These are phyloP conservation scores for Yamadazyma takamatsuzukensis DNA, from an alignment of 805 yeast species.

Conservation along the genomic window DNA sequence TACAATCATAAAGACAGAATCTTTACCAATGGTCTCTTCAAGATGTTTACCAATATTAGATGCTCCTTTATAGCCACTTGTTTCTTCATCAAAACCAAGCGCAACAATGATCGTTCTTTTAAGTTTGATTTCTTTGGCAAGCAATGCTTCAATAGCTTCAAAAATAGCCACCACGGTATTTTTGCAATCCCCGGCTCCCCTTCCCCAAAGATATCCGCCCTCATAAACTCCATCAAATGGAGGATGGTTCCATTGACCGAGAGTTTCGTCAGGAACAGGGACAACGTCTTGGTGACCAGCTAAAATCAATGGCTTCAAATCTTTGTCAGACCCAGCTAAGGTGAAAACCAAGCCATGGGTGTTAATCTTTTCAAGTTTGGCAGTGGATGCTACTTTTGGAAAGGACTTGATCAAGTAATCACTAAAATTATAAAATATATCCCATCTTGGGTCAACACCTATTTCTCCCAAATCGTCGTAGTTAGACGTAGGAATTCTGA, in stretches of 20 bases:
- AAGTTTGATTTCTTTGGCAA: slow-evolving; percentile 52
- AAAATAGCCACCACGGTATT: slow-evolving; percentile 61
- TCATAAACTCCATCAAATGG: slow-evolving; percentile 64
- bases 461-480: slow-evolving; percentile 10
- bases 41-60: slow-evolving; percentile 42
- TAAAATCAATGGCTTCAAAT: slow-evolving; percentile 65
- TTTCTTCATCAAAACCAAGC: slow-evolving; percentile 80
- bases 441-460: slow-evolving; percentile 29
- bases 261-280: slow-evolving; percentile 62
- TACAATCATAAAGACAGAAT: slow-evolving; percentile 57
- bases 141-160: slow-evolving; percentile 60
- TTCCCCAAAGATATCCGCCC: slow-evolving; percentile 65
- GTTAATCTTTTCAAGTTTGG: slow-evolving; percentile 56
- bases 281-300: slow-evolving; percentile 82
- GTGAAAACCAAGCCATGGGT: slow-evolving; percentile 61
- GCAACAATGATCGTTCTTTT: slow-evolving; percentile 59
- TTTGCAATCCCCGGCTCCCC: slow-evolving; percentile 79
- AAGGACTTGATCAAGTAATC: slow-evolving; percentile 49
- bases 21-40: slow-evolving; percentile 51
- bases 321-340: slow-evolving; percentile 48
- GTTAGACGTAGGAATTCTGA: slow-evolving; percentile 9
- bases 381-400: slow-evolving; percentile 47
- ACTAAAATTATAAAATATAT: slow-evolving; percentile 42
- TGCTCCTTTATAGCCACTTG: slow-evolving; percentile 65
- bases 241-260: slow-evolving; percentile 57